A percentile compares a stretch with the other conserved stretches of the same genome.
phyloP scores from a whole-genome alignment of 2,329 filamentous ascomycete genomes.

The Aureobasidium uvarum region DNA sequence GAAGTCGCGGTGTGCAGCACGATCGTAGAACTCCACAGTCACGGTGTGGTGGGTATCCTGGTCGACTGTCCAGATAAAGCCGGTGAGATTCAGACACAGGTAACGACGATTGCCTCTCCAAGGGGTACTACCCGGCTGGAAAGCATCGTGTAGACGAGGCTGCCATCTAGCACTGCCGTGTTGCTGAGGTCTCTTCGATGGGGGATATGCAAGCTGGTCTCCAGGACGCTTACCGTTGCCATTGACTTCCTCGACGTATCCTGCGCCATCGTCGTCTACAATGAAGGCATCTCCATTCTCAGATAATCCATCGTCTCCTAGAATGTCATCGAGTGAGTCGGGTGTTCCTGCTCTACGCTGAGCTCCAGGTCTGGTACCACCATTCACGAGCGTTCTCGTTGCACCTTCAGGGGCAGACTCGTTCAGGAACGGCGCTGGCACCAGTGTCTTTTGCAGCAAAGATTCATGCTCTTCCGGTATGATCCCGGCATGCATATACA shows the following conservation, averaged over 20 bases:
- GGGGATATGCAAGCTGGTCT: constrained; percentile 40
- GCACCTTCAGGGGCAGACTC: constrained; percentile 70
- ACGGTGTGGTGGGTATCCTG: constrained; percentile 87
- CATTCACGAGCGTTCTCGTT: constrained; percentile 56
- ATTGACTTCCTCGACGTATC: constrained; percentile 69
- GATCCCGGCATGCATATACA: constrained; percentile 80
- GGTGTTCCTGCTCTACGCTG: constrained; percentile 59
- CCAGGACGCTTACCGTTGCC: constrained; percentile 60
- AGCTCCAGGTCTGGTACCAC: constrained; percentile 53
- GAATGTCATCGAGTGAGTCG: constrained; percentile 79
- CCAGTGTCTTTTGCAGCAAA: constrained; percentile 55
- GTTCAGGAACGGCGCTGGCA: constrained; percentile 82
- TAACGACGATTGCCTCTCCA: constrained; percentile 96
- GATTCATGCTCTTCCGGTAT: constrained; percentile 52
- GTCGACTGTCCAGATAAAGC: constrained; percentile 95
- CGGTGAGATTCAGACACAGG: constrained; percentile 86
- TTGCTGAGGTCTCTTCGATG: constrained; percentile 52
- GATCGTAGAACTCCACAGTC: constrained; percentile 96
- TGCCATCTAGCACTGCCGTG: constrained; percentile 42
- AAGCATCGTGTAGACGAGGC: constrained; percentile 74
- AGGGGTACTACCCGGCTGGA: constrained; percentile 92
- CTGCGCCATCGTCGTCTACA: constrained; percentile 90
- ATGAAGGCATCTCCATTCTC: constrained; percentile 75
- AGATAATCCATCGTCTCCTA: constrained; percentile 60
- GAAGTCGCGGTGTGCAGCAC: constrained; percentile 86